Conservation (phyloP, 345 rosid species). For the Aquilaria sinensis region DNA sequence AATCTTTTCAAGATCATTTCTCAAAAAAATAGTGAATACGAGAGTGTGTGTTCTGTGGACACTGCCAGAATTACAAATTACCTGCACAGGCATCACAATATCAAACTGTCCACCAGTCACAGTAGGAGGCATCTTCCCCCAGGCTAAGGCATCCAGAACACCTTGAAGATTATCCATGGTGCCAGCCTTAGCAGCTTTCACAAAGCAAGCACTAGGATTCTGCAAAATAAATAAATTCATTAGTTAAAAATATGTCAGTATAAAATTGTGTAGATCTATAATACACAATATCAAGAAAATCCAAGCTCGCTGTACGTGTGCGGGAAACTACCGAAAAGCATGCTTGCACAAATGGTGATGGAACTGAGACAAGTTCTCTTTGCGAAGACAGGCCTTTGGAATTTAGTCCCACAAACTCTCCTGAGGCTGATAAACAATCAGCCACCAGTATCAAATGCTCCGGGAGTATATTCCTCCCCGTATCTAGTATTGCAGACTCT, state of each 20-base stretch:
- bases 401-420: slow-evolving; percentile 86
- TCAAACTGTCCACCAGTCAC: slow-evolving; percentile 86
- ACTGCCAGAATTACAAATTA: slow-evolving; percentile 11
- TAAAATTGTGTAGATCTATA: background rate
- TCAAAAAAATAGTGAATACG: too few species aligned
- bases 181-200: slow-evolving; percentile 84
- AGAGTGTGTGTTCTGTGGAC: too few species aligned
- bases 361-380: slow-evolving; percentile 48
- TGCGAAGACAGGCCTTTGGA: slow-evolving; percentile 65
- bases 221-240: slow-evolving; percentile 21
- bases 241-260: slow-evolving; percentile 7
- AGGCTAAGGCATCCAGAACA: slow-evolving; percentile 68
- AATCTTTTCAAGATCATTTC: too few species aligned
- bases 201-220: slow-evolving; percentile 78
- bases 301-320: background rate
- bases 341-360: slow-evolving; percentile 82
- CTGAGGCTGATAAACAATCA: slow-evolving; percentile 60
- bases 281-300: slow-evolving; percentile 2
- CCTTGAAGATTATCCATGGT: slow-evolving; percentile 66
- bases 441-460: slow-evolving; percentile 71
- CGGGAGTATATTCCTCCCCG: slow-evolving; percentile 62
- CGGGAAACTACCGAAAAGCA: slow-evolving; percentile 73
- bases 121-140: slow-evolving; percentile 70
- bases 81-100: slow-evolving; percentile 57
- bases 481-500: slow-evolving; percentile 72